Base-by-base conservation (phyloP, 2,329 filamentous ascomycete genomes). In the Sporothrix pseudoabietina region DNA sequence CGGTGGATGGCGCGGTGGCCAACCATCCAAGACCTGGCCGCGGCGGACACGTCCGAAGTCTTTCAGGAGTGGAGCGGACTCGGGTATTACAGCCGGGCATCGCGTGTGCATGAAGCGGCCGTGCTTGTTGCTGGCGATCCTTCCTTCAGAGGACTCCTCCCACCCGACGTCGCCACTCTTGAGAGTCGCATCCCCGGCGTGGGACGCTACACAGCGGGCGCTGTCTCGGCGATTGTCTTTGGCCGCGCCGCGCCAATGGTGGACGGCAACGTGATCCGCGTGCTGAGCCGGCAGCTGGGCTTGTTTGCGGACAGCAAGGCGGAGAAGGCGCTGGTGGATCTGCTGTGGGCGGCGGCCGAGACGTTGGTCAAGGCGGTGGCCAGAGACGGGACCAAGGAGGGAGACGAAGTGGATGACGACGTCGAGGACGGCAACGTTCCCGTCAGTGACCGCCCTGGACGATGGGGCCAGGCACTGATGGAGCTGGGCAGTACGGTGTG, bases 381-480 rank as follows among this genome's bases (percentile, higher is more conserved):
- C 0, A 74, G 75, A 5, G 85, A 86, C 71, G 77, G 76, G 0
- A 75, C 76, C 0, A 76, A 74, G 0, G 75, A 75, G 9, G 72
- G 74, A 0, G 76, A 77, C 0, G 76, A 76, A 0, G 76, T 74
- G 16, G 68, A 73, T 0, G 77, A 76, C 0, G 76, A 75, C 0
- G 75, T 75, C 0, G 54, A 47, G 10, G 76, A 75, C 0, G 71
- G 4, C 22, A 69, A 70, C 8, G 66, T 73, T 0, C 19, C 79
- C 30, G 75, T 78, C 16, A 89, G 85, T 71, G 84, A 87, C 71
- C 79, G 85, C 30, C 88, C 89, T 0, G 88, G 88, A 0, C 80
- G 85, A 74, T 90, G 88, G 89, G 89, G 89, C 0, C 89, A 91
- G 77, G 89, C 87, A 0, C 79, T 91, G 35, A 91, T 91, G 89